These are phyloP conservation scores for Lachnellula hyalina DNA, from an alignment of 2,329 filamentous ascomycete species.

Conservation along the genomic window DNA sequence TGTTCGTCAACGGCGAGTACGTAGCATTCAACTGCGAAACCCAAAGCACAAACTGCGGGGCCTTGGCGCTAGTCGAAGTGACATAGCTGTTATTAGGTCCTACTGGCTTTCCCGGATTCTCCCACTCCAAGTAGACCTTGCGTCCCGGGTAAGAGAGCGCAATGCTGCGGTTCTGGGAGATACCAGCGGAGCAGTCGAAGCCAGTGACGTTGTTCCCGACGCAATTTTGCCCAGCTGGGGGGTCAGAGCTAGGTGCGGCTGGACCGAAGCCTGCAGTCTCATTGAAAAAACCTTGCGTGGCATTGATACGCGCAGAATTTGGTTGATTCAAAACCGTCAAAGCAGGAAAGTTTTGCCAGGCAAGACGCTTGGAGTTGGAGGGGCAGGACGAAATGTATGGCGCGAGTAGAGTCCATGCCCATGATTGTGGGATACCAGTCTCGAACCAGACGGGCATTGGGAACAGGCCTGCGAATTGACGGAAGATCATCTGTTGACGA, in stretches of 20 bases:
- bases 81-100: conserved; percentile 82
- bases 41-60: conserved; percentile 67
- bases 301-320: conserved; percentile 63
- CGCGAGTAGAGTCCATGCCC: conserved; percentile 77
- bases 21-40: conserved; percentile 73
- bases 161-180: conserved; percentile 62
- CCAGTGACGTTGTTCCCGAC: conserved; percentile 49
- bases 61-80: conserved; percentile 53
- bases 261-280: conserved; percentile 57
- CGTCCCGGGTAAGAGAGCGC: conserved; percentile 72
- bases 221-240: conserved; percentile 46
- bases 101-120: conserved; percentile 59
- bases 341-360: conserved; percentile 80
- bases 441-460: conserved; percentile 83
- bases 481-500: conserved; percentile 79
- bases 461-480: conserved; percentile 73
- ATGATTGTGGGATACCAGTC: conserved; percentile 73
- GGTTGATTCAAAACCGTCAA: conserved; percentile 70
- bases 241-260: conserved; percentile 29
- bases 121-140: conserved; percentile 67
- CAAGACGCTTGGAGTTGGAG: conserved; percentile 63
- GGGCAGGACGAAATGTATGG: conserved; percentile 79
- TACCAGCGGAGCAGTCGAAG: conserved; percentile 56
- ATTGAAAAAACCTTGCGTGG: conserved; percentile 53
- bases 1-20: conserved; percentile 54